A percentile compares a stretch with the other conserved stretches of the same genome.
phyloP scores from a whole-genome alignment of 2,329 filamentous ascomycete species.

The Hymenoscyphus fructigenus region DNA sequence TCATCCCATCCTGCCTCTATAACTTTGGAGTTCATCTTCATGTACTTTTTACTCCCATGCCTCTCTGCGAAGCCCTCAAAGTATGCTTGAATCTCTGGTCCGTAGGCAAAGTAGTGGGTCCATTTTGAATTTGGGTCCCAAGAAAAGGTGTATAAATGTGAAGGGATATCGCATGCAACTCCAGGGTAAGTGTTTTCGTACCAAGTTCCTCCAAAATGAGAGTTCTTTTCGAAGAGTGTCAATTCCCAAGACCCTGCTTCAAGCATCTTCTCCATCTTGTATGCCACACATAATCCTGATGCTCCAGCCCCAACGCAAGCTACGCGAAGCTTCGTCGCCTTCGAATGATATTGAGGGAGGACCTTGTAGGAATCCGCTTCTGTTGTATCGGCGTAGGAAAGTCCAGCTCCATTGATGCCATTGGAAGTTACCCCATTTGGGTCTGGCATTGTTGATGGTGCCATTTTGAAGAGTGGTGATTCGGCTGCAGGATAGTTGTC shows the following conservation, averaged over 20 bases:
- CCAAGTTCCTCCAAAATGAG: slow-evolving; percentile 53
- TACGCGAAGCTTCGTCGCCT: slow-evolving; percentile 24
- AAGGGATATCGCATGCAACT: slow-evolving; percentile 44
- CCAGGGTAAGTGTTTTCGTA: slow-evolving; percentile 58
- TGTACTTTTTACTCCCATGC: slow-evolving; percentile 48
- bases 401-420: slow-evolving; percentile 11
- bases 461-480: slow-evolving; percentile 12
- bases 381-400: neutral
- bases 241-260: slow-evolving; percentile 36
- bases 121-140: slow-evolving; percentile 59
- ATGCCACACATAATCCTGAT: slow-evolving; percentile 23
- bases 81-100: slow-evolving; percentile 56
- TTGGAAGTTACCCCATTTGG: slow-evolving; percentile 10
- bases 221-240: slow-evolving; percentile 48
- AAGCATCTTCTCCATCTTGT: slow-evolving; percentile 23
- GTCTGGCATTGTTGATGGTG: slow-evolving; percentile 17
- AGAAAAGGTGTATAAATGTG: slow-evolving; percentile 42
- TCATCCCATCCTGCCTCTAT: slow-evolving; percentile 48
- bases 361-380: slow-evolving; percentile 16
- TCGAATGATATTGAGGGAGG: slow-evolving; percentile 24
- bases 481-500: neutral
- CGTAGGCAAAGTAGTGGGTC: slow-evolving; percentile 56
- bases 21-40: slow-evolving; percentile 49
- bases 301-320: slow-evolving; percentile 26
- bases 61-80: slow-evolving; percentile 47